Base-by-base conservation (phyloP, 2,329 filamentous ascomycete species). In the Alternaria novae-zelandiae region DNA sequence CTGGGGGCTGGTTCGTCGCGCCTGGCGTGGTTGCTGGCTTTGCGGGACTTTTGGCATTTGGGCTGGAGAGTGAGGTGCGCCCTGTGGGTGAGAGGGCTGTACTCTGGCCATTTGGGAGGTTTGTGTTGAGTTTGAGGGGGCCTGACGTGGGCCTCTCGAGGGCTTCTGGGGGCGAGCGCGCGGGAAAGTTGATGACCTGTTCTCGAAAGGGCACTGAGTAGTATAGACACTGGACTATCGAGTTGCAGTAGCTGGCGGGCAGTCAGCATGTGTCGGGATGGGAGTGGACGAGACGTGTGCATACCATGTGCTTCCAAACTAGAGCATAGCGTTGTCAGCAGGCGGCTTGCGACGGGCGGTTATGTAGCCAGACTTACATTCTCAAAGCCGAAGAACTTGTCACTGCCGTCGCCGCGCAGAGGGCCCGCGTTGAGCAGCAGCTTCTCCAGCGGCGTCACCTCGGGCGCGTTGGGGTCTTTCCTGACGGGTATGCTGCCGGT, bases 231-330 rank as follows among this genome's bases (percentile, higher is more conserved):
- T 99, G 96, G 62, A 99, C 88, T 75, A 99, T 97, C 13, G 96
- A 99, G 82, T 99, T 99, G 84, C 93, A 97, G 82, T 99, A 99
- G 80, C 95, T 98, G 81, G 63, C 6, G 54, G 23, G 30, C 41
- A 44, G 69, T 67, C 36, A 70, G 71, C 28, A 59, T 32, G 36
- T 25, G 59, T 60, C 56, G 59, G 56, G 49, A 51, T 45, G 60
- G 64, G 32, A 30, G 57, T 36, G 28, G 21, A 46, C 17, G 43
- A n/a, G 17, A 36, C 45, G 45, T 17, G 55, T 43, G 71, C 83
- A 77, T 91, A 97, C 94, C 95, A 98, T 79, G 95, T 98, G 78
- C 97, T 98, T 78, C 95, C 95, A 83, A 97, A 97, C 94, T 97
- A 81, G 53, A 59, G 44, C 44, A 30, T 4, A 59, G 58, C 36